phyloP scores from a whole-genome alignment of 768 basidiomycete genomes.

The Lentinula guzmanii region DNA sequence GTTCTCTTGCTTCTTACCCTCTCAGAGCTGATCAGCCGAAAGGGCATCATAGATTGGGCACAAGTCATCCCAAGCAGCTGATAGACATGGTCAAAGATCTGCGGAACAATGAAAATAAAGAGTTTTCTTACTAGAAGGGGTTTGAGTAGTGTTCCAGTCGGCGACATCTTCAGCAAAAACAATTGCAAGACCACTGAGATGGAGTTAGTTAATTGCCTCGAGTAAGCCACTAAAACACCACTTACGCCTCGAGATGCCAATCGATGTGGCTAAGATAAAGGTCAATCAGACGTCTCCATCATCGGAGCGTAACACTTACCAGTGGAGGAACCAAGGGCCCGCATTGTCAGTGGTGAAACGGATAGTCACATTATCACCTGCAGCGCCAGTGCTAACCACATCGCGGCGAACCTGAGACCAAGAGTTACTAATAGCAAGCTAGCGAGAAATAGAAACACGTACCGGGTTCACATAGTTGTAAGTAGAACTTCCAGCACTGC shows the following conservation, averaged over 20 bases:
- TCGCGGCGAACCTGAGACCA: conserved; percentile 30
- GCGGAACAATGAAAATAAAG: neutral
- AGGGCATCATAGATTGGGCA: conserved; percentile 29
- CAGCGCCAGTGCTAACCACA: conserved; percentile 27
- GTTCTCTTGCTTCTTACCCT: neutral
- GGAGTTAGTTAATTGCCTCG: neutral
- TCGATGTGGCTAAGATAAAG: conserved; percentile 37
- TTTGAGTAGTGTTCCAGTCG: conserved; percentile 2
- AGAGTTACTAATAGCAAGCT: neutral
- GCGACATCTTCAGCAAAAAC: conserved; percentile 21
- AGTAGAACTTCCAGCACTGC: conserved; percentile 28
- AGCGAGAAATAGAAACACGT: neutral
- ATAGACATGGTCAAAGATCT: neutral
- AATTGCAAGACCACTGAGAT: conserved; percentile 17
- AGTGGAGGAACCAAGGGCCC: conserved; percentile 19
- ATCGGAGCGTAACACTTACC: neutral
- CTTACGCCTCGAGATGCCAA: conserved; percentile 41
- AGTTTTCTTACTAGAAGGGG: conserved; percentile 7
- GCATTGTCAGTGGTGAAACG: conserved; percentile 47
- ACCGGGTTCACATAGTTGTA: conserved; percentile 46
- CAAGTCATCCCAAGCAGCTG: conserved; percentile 20
- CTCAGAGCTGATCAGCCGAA: conserved; percentile 8
- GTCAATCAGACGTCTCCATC: neutral
- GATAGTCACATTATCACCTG: conserved; percentile 32
- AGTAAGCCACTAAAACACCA: neutral